Conservation (phyloP, 371 early-diverging fungal genomes). For the Rhizomucor pusillus region DNA sequence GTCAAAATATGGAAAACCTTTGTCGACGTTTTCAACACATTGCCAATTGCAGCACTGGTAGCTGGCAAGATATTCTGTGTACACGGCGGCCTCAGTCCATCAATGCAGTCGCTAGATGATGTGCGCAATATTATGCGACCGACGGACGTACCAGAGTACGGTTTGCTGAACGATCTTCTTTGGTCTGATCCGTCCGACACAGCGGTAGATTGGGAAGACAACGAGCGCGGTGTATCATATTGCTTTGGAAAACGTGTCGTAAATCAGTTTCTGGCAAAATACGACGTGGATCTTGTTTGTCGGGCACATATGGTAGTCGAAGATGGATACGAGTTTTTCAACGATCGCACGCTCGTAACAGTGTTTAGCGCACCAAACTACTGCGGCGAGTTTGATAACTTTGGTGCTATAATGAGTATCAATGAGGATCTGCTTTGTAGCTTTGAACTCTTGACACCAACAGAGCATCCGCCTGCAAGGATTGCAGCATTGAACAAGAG, state of each 20-base stretch:
- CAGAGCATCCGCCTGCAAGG: slow-evolving; percentile 20
- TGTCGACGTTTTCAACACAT: slow-evolving; percentile 89
- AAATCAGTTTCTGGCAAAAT: slow-evolving; percentile 84
- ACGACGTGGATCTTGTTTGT: slow-evolving; percentile 93
- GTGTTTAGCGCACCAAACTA: slow-evolving; percentile 96
- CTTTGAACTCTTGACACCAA: slow-evolving; percentile 50
- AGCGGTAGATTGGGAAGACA: slow-evolving; percentile 83
- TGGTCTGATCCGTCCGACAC: slow-evolving; percentile 97
- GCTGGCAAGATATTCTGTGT: slow-evolving; percentile 94
- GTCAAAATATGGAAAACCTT: slow-evolving; percentile 94
- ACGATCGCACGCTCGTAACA: slow-evolving; percentile 90
- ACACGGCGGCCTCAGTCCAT: slow-evolving; percentile 97
- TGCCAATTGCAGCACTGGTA: slow-evolving; percentile 94
- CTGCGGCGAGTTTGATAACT: slow-evolving; percentile 95
- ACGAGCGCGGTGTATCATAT: slow-evolving; percentile 90
- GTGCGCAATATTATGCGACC: slow-evolving; percentile 90
- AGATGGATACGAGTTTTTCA: slow-evolving; percentile 96
- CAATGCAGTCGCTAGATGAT: slow-evolving; percentile 83
- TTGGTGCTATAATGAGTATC: slow-evolving; percentile 98
- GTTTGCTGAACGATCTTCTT: slow-evolving; percentile 88
- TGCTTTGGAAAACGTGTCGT: slow-evolving; percentile 90
- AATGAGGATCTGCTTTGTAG: slow-evolving; percentile 92
- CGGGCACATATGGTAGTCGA: slow-evolving; percentile 98
- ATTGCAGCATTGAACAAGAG: slow-evolving; percentile 10
- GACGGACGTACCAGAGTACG: slow-evolving; percentile 93